Base-by-base conservation (phyloP, 257 asterid species). In the Dorcoceras hygrometricum region DNA sequence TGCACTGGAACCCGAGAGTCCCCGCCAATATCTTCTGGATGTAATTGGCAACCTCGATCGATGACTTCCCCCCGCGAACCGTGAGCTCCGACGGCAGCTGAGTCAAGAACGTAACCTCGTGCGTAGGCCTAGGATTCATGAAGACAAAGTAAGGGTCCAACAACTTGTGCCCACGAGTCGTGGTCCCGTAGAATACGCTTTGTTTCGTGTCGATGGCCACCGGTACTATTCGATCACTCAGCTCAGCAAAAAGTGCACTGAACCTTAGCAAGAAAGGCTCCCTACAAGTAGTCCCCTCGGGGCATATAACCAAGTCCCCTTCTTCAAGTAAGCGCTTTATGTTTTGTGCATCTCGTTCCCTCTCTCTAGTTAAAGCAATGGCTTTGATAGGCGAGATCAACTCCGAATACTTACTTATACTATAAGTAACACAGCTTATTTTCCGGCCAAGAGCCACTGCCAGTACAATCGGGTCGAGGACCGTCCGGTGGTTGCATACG, bases 221-320 rank as follows among this genome's bases (percentile, higher is more conserved):
- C 0, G 95, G 98, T 39, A 92, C 98, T 60, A 89, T 92, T 55
- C 97, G 66, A 58, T 92, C 95, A 5, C 95, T 92, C 4, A 92
- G 55, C 51, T 92, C 98, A 0, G 98, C 97, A 28, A 92, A 92
- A 2, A 92, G 80, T 12, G 96, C 97, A 54, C 96, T 89, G 62
- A 92, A 89, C 70, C 97, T 68, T 31, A 92, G 73, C 64, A 92
- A 63, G 56, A 89, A 92, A 8, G 89, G 84, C 57, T 89, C 98
- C 27, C 98, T 34, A 53, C 98, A 92, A 0, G 98, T 92, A 0
- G 98, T 92, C 43, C 98, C 98, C 59, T 92, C 98, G 0, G 97
- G 96, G 65, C 96, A 92, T 0, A 92, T 75, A 0, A 89, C 96
- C 46, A 92, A 63, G 25, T 89, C 98, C 29, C 97, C 97, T 64